Evolutionary conservation across 371 early-diverging fungal genomes (phyloP).

Genomic region (Mortierella sp.): DNA sequence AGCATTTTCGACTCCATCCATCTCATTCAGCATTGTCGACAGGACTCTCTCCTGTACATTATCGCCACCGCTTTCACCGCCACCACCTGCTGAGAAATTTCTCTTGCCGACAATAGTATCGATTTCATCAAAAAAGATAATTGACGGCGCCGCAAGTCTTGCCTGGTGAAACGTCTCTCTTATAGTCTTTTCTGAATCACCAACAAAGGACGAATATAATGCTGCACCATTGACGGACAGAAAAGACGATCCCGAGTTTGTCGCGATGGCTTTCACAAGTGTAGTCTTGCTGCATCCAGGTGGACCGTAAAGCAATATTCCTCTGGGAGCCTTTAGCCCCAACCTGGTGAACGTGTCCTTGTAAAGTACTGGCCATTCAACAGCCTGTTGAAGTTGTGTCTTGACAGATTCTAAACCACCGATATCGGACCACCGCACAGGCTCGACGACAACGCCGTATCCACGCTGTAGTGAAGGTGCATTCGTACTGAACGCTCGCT

Average conservation of each 20-base stretch:
- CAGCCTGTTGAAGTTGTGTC: conserved; percentile 89
- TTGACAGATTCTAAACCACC: conserved; percentile 97
- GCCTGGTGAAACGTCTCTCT: conserved; percentile 64
- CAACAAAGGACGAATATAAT: conserved; percentile 92
- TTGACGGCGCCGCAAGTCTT: conserved; percentile 86
- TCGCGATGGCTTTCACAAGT: conserved; percentile 89
- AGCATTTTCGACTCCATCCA: conserved; percentile 89
- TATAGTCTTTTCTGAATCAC: conserved; percentile 92
- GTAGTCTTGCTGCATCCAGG: conserved; percentile 99
- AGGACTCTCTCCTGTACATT: conserved; percentile 91
- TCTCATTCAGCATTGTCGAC: conserved; percentile 94
- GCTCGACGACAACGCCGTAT: conserved; percentile 70
- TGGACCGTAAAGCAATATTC: conserved; percentile 97
- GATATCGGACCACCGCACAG: conserved; percentile 87
- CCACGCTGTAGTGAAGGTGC: conserved; percentile 78
- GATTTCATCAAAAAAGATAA: conserved; percentile 98
- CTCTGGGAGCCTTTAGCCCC: conserved; percentile 88
- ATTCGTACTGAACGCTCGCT: conserved; percentile 71
- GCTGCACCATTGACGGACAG: conserved; percentile 92
- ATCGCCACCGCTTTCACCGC: conserved; percentile 75
- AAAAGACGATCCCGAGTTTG: conserved; percentile 85
- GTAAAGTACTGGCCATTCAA: conserved; percentile 95
- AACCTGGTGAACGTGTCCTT: conserved; percentile 78
- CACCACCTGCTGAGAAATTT: conserved; percentile 68
- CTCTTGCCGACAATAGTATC: conserved; percentile 98